Percentiles rank a stretch among this genome's conserved stretches.
These are phyloP conservation scores for Coprinellus micaceus DNA, from an alignment of 768 basidiomycete genomes.

Conservation along the genomic window DNA sequence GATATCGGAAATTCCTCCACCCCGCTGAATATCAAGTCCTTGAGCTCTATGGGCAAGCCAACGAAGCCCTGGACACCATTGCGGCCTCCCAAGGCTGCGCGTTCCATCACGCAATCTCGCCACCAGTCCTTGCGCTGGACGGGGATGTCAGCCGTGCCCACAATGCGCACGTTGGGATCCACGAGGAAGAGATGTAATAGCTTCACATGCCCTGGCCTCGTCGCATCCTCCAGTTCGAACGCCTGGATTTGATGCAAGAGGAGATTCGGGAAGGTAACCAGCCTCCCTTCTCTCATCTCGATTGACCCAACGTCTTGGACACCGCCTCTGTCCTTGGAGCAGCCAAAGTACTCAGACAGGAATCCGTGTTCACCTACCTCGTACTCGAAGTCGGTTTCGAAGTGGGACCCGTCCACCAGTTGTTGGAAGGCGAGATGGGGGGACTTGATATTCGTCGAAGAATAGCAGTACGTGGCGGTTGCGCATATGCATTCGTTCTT, in stretches of 20 bases:
- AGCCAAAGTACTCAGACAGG: conserved; percentile 26
- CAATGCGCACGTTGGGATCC: conserved; percentile 25
- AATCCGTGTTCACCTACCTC: conserved; percentile 26
- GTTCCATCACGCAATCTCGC: conserved; percentile 1
- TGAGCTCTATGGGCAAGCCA: conserved; percentile 23
- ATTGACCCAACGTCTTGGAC: conserved; percentile 32
- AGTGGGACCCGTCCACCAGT: neutral
- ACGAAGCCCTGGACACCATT: neutral
- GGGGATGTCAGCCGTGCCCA: conserved; percentile 23
- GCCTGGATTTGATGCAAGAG: conserved; percentile 37
- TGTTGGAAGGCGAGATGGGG: conserved; percentile 24
- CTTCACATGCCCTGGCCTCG: conserved; percentile 36
- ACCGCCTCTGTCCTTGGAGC: conserved; percentile 17
- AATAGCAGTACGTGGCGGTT: conserved; percentile 28
- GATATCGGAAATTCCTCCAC: conserved; percentile 25
- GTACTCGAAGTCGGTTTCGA: conserved; percentile 12
- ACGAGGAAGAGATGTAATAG: conserved; percentile 38
- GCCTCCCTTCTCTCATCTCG: conserved; percentile 30
- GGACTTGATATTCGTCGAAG: conserved; percentile 21
- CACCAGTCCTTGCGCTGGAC: conserved; percentile 27
- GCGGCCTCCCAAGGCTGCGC: neutral
- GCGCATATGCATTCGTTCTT: conserved; percentile 34
- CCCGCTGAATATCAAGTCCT: conserved; percentile 16
- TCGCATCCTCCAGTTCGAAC: conserved; percentile 30
- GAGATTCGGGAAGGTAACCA: conserved; percentile 40